A percentile compares a stretch with the other conserved stretches of the same genome.
phyloP scores from a whole-genome alignment of 2,329 filamentous ascomycete genomes.

The Pseudopyrenochaeta lycopersici region DNA sequence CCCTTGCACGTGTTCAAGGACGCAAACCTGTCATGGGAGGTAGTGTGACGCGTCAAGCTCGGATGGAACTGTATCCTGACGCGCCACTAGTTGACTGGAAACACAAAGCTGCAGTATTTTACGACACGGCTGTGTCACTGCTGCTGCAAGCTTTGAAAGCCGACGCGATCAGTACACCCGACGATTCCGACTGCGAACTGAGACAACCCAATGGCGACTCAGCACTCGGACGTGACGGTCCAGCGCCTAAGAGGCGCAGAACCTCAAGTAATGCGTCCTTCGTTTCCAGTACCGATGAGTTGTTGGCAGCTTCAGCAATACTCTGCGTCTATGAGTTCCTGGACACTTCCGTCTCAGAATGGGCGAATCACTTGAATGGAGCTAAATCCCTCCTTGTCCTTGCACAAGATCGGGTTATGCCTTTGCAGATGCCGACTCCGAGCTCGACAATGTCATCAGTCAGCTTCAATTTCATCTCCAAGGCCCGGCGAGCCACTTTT shows the following conservation, averaged over 20 bases:
- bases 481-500: constrained; percentile 67
- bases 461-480: constrained; percentile 54
- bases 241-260: constrained; percentile 52
- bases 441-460: constrained; percentile 33
- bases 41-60: constrained; percentile 57
- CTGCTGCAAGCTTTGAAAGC: constrained; percentile 48
- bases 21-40: constrained; percentile 61
- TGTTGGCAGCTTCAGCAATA: constrained; percentile 72
- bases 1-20: constrained; percentile 64
- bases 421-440: constrained; percentile 54
- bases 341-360: constrained; percentile 70
- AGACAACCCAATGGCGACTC: constrained; percentile 18
- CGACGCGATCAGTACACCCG: constrained; percentile 39
- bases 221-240: constrained; percentile 17
- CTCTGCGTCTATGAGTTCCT: constrained; percentile 74
- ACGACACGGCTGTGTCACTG: constrained; percentile 65
- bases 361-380: constrained; percentile 71
- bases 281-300: constrained; percentile 64
- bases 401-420: constrained; percentile 60
- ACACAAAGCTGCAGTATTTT: constrained; percentile 68
- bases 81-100: constrained; percentile 63
- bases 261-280: constrained; percentile 50
- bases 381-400: constrained; percentile 70
- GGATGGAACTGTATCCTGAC: constrained; percentile 63
- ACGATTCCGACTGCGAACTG: constrained; percentile 39